These are phyloP conservation scores for Daldinia childiae DNA, from an alignment of 495 filamentous ascomycete species.

Conservation along the genomic window DNA sequence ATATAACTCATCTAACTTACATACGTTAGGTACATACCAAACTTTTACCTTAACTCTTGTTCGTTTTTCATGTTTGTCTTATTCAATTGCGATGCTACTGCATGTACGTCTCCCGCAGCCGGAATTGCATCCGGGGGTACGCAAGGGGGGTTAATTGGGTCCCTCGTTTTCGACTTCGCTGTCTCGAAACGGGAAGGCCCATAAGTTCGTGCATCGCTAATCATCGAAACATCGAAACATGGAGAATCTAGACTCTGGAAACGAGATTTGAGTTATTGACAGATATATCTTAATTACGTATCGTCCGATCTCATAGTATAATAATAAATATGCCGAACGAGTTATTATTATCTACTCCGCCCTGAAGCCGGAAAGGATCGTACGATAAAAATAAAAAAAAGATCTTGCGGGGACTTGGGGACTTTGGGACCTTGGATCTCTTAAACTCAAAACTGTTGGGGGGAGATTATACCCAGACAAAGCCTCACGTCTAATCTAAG, in stretches of 20 bases:
- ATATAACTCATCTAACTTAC: conserved; percentile 13
- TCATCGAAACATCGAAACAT: not conserved
- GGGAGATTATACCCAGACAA: conserved; percentile 19
- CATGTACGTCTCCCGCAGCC: conserved; percentile 28
- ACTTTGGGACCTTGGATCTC: conserved; percentile 13
- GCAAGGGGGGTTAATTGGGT: conserved; percentile 24
- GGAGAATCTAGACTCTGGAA: conserved; percentile 11
- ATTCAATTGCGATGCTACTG: conserved; percentile 23
- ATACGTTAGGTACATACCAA: not conserved
- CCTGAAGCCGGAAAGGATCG: conserved; percentile 20
- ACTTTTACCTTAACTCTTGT: not conserved
- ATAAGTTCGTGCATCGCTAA: not conserved
- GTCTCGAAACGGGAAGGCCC: conserved; percentile 36
- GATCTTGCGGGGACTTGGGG: conserved; percentile 16
- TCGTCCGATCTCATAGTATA: conserved; percentile 30
- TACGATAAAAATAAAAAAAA: conserved; percentile 20
- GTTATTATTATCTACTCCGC: conserved; percentile 28
- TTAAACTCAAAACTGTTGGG: conserved; percentile 13
- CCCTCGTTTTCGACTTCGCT: conserved; percentile 30
- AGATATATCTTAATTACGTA: conserved; percentile 8
- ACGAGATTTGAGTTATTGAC: conserved; percentile 8
- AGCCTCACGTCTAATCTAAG: conserved; percentile 35
- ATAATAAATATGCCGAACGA: conserved; percentile 24
- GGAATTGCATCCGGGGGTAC: conserved; percentile 29
- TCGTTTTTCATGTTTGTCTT: conserved; percentile 15